Evolutionary conservation across 176 grass and related monocot genomes (phyloP).

Genomic region (Lolium multiflorum): DNA sequence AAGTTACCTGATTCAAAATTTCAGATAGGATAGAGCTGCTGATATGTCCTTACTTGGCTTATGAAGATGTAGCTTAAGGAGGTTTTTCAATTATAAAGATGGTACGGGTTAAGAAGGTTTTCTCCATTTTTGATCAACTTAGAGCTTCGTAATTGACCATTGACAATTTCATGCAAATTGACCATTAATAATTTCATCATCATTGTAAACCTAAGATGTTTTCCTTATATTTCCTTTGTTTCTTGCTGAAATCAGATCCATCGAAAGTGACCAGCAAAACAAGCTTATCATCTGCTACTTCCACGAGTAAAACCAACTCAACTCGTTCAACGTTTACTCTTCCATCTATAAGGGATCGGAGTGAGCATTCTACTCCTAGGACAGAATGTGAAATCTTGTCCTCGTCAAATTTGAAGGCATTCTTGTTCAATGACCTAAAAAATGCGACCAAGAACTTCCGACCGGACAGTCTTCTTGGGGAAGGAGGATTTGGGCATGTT

Average conservation of each 20-base stretch:
- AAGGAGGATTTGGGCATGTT: conserved; percentile 93
- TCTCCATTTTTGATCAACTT: background rate
- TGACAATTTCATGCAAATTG: background rate
- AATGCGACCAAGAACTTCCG: conserved; percentile 90
- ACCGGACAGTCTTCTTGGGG: conserved; percentile 78
- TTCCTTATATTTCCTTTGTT: conserved; percentile 14
- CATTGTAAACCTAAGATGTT: conserved; percentile 2
- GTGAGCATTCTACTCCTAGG: conserved; percentile 53
- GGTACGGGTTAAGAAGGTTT: background rate
- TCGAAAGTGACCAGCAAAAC: conserved; percentile 79
- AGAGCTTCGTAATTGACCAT: background rate
- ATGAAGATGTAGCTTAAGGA: background rate
- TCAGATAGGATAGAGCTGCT: background rate
- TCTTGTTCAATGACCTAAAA: conserved; percentile 74
- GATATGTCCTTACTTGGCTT: background rate
- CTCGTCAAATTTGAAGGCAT: conserved; percentile 82
- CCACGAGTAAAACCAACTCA: conserved; percentile 57
- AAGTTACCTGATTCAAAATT: background rate
- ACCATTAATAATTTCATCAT: background rate
- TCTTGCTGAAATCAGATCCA: conserved; percentile 54
- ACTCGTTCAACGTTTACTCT: conserved; percentile 65
- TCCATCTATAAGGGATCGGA: conserved; percentile 63
- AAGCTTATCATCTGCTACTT: conserved; percentile 64
- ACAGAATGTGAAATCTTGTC: conserved; percentile 88
- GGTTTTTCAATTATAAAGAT: background rate